These are phyloP conservation scores for Aspergillus aculeatinus DNA, from an alignment of 2,329 filamentous ascomycete genomes.

Conservation along the genomic window DNA sequence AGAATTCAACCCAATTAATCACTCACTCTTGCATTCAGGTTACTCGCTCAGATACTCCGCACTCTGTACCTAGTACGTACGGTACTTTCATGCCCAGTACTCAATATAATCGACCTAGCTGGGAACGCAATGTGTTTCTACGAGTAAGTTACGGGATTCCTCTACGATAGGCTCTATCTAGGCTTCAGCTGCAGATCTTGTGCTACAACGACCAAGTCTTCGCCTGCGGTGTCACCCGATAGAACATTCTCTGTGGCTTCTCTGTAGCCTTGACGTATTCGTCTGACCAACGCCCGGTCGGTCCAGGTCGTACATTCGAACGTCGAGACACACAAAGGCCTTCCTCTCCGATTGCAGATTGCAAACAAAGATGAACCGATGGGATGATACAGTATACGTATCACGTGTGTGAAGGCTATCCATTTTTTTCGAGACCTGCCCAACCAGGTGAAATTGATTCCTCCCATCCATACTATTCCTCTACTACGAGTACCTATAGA, in stretches of 20 bases:
- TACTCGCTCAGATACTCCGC: too few species aligned
- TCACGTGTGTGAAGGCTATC: too few species aligned
- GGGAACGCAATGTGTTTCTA: too few species aligned
- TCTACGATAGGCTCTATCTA: not conserved
- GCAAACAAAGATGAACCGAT: not conserved
- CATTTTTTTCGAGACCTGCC: too few species aligned
- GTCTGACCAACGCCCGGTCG: not conserved
- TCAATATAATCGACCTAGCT: too few species aligned
- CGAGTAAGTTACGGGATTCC: too few species aligned
- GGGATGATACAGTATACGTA: too few species aligned
- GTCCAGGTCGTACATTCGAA: not conserved
- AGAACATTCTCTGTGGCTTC: constrained; percentile 8
- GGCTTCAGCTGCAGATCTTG: not conserved
- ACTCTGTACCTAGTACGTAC: too few species aligned
- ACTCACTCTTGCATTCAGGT: not conserved
- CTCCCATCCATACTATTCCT: not conserved
- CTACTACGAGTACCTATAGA: too few species aligned
- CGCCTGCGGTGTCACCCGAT: constrained; percentile 8
- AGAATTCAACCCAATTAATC: not conserved
- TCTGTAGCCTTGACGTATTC: constrained; percentile 1
- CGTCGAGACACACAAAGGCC: not conserved
- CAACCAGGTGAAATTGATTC: not conserved
- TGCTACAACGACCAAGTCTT: constrained; percentile 5
- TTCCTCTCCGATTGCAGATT: not conserved
- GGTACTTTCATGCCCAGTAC: too few species aligned